A percentile compares a stretch with the other conserved stretches of the same genome.
These are phyloP conservation scores for Monilinia fructicola DNA, from an alignment of 2,329 filamentous ascomycete species.

Conservation along the genomic window DNA sequence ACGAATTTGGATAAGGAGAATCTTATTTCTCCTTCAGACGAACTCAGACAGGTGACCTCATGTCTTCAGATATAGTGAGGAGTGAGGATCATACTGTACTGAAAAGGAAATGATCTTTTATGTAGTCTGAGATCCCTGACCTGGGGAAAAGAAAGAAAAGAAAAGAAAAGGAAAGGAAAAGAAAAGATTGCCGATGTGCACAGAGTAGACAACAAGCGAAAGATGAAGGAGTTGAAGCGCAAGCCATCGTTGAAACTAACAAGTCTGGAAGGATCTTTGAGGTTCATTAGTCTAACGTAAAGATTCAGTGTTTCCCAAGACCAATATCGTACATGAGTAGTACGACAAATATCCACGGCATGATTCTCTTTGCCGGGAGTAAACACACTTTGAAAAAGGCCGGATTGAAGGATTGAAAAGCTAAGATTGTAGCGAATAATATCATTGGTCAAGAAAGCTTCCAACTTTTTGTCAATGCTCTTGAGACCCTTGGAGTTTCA, in stretches of 20 bases:
- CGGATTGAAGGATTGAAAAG: background rate
- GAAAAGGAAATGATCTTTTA: constrained; percentile 17
- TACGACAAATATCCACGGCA: background rate
- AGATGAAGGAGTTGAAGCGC: constrained; percentile 17
- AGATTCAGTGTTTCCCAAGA: background rate
- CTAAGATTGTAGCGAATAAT: background rate
- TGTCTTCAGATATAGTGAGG: constrained; percentile 11
- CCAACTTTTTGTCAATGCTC: constrained; percentile 6
- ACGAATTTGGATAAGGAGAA: constrained; percentile 16
- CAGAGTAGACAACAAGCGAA: background rate
- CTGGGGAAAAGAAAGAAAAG: background rate
- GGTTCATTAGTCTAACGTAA: background rate
- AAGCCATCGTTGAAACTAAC: background rate
- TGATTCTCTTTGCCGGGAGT: constrained; percentile 11
- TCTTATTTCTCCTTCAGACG: constrained; percentile 17
- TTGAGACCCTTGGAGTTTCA: constrained; percentile 19
- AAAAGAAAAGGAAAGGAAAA: too few relatives aligned
- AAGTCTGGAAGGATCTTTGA: constrained; percentile 1
- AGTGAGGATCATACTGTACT: constrained; percentile 19
- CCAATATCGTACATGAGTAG: background rate
- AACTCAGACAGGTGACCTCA: constrained; percentile 17
- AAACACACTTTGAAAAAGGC: background rate
- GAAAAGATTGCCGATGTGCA: background rate
- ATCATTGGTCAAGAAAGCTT: background rate
- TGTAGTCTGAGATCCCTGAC: constrained; percentile 1